Percentiles rank a stretch among this genome's conserved stretches.
phyloP scores from a whole-genome alignment of 164 flowering plant species.

The Vitis rotundifolia region DNA sequence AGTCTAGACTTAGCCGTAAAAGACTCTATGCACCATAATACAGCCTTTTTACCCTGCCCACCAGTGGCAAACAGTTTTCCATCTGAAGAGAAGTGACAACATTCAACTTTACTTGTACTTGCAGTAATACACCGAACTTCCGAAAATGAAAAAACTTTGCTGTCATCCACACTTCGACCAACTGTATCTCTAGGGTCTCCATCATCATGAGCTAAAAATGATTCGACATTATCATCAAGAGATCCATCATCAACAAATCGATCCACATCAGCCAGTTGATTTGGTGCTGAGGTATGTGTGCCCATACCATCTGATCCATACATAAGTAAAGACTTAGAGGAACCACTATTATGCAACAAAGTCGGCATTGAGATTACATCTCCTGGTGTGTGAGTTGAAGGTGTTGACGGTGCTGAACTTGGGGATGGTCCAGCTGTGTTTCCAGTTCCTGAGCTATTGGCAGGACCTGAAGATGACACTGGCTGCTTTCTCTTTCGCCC shows the following conservation, averaged over 20 bases:
- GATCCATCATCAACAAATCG: constrained; percentile 46
- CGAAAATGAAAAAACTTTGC: constrained; percentile 44
- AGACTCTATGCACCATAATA: constrained; percentile 68
- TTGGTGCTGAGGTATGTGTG: constrained; percentile 32
- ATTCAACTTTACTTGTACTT: constrained; percentile 34
- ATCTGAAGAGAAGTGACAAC: constrained; percentile 51
- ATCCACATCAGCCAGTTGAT: constrained; percentile 44
- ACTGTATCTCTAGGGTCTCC: constrained; percentile 40
- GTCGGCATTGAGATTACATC: constrained; percentile 32
- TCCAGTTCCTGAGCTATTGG: constrained; percentile 44
- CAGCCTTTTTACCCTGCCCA: constrained; percentile 55
- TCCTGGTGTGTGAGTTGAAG: constrained; percentile 43
- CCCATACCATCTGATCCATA: constrained; percentile 41
- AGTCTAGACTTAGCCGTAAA: constrained; percentile 49
- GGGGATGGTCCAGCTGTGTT: constrained; percentile 41
- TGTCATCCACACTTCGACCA: constrained; percentile 25
- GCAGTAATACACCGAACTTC: constrained; percentile 31
- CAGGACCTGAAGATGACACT: constrained; percentile 44
- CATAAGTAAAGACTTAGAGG: constrained; percentile 36
- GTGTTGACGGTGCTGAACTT: constrained; percentile 39
- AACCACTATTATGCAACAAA: constrained; percentile 24
- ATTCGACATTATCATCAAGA: constrained; percentile 52
- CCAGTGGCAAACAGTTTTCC: constrained; percentile 55
- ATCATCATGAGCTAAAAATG: constrained; percentile 50
- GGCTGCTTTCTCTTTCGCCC: constrained; percentile 46